Evolutionary conservation across 2,329 filamentous ascomycete genomes (phyloP).

Genomic region (Talaromyces sp.): DNA sequence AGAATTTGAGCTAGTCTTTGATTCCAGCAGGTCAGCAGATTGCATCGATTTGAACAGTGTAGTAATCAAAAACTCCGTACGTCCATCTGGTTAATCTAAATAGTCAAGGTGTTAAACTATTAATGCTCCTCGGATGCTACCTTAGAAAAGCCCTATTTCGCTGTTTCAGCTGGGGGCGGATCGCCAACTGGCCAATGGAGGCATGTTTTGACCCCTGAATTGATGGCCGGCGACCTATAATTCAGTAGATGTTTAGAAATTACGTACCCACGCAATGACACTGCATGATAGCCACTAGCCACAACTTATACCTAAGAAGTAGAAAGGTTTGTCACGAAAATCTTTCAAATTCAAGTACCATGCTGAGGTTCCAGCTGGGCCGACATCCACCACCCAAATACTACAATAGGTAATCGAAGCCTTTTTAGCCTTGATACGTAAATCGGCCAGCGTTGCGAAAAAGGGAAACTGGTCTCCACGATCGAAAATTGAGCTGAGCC

Average conservation of each 20-base stretch:
- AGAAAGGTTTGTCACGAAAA: not conserved
- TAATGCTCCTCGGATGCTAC: not conserved
- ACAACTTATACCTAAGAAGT: not conserved
- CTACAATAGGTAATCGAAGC: not conserved
- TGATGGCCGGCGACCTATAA: not conserved
- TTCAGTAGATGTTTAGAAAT: not conserved
- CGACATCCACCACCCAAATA: not conserved
- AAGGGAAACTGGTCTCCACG: constrained; percentile 12
- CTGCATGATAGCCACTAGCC: not conserved
- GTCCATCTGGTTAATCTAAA: not conserved
- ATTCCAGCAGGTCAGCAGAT: not conserved
- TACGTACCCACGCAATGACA: not conserved
- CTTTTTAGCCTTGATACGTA: not conserved
- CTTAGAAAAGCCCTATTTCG: constrained; percentile 6
- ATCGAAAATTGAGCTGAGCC: not conserved
- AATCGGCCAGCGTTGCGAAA: constrained; percentile 6
- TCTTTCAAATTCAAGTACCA: not conserved
- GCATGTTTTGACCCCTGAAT: not conserved
- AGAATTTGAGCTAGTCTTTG: not conserved
- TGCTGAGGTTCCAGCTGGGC: not conserved
- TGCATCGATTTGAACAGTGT: not conserved
- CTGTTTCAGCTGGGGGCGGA: constrained; percentile 3
- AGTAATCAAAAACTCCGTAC: not conserved
- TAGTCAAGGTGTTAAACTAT: not conserved
- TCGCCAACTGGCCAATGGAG: not conserved